phyloP scores from a whole-genome alignment of 768 basidiomycete species.

The Boletus barrowsii region DNA sequence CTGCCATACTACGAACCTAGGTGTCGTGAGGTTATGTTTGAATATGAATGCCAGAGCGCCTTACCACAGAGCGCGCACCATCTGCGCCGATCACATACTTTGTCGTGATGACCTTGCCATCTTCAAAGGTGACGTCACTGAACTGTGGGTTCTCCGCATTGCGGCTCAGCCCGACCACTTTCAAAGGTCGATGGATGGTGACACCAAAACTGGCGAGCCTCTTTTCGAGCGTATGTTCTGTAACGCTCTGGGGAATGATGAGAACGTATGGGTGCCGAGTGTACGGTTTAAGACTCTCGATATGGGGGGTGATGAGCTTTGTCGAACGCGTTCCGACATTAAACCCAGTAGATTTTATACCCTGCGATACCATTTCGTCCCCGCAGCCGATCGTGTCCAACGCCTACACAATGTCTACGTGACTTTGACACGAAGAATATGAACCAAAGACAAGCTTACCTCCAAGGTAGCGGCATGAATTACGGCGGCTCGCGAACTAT shows the following conservation, averaged over 20 bases:
- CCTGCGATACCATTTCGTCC: constrained; percentile 35
- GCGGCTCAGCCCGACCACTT: constrained; percentile 36
- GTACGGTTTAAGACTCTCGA: constrained; percentile 36
- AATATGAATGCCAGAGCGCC: constrained; percentile 3
- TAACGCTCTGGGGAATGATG: constrained; percentile 42
- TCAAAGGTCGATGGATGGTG: constrained; percentile 36
- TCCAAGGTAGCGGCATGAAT: constrained; percentile 54
- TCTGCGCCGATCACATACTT: constrained; percentile 53
- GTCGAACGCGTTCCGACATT: constrained; percentile 30
- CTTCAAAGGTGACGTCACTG: constrained; percentile 44
- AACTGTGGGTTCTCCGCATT: constrained; percentile 28
- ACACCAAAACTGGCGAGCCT: constrained; percentile 34
- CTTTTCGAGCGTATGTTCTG: constrained; percentile 40
- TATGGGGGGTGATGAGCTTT: constrained; percentile 28
- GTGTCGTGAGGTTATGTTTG: background rate
- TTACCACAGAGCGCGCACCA: constrained; percentile 45
- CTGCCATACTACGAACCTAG: constrained; percentile 42
- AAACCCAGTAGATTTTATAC: constrained; percentile 31
- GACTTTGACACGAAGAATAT: constrained; percentile 30
- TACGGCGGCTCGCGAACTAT: constrained; percentile 42
- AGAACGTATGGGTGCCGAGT: constrained; percentile 45
- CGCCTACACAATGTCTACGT: constrained; percentile 30
- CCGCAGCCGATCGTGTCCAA: constrained; percentile 45
- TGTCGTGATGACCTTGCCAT: constrained; percentile 41
- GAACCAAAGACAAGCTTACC: constrained; percentile 26